Conservation (phyloP, 306 rosid genomes). For the Clitoria ternatea region DNA sequence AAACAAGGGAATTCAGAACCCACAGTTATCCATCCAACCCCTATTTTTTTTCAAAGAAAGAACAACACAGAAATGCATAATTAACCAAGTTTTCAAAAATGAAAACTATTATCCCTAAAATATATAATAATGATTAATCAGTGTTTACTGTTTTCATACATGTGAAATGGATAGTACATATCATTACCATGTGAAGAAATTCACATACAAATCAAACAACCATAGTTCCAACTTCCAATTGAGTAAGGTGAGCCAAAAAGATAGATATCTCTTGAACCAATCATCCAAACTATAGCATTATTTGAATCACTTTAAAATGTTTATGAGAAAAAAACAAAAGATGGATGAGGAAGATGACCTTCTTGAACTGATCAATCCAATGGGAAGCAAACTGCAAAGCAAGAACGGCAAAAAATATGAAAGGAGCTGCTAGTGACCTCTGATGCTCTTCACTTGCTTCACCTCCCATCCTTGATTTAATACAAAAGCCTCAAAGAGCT, state of each 20-base stretch:
- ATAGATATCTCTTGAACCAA: not conserved
- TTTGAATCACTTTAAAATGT: not conserved
- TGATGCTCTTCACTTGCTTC: constrained; percentile 33
- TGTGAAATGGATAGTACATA: not conserved
- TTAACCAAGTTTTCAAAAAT: not conserved
- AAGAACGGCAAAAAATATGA: constrained; percentile 47
- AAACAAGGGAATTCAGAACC: not conserved
- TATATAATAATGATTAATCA: no score
- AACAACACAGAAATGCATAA: not conserved
- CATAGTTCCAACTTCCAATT: not conserved
- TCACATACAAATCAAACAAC: not conserved
- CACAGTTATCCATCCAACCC: not conserved
- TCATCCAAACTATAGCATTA: not conserved
- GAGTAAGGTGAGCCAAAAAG: not conserved
- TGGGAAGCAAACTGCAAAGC: constrained; percentile 52
- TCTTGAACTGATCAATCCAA: constrained; percentile 53
- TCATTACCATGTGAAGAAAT: not conserved
- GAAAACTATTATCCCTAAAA: not conserved
- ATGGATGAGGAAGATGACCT: constrained; percentile 36
- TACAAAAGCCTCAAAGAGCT: not conserved
- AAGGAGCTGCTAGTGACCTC: constrained; percentile 59
- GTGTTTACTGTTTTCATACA: not conserved
- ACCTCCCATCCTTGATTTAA: constrained; percentile 31
- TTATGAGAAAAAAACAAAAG: not conserved
- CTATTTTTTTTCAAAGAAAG: not conserved